Base-by-base conservation (phyloP, 306 rosid genomes). In the Amphicarpaea edgeworthii region DNA sequence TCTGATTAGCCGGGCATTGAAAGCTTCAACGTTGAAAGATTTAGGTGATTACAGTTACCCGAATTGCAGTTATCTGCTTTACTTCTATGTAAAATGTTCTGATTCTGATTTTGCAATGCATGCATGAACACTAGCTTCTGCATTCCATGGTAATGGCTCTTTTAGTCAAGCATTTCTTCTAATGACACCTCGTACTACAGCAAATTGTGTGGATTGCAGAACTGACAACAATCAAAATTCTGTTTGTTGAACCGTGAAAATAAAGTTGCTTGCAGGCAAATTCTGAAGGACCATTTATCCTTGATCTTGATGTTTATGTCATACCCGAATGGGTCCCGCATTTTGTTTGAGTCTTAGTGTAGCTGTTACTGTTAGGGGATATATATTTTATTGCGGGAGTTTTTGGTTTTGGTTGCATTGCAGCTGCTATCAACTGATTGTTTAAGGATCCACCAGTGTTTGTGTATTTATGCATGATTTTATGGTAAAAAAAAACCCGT, bases 1-100 rank as follows among this genome's bases (percentile, higher is more conserved):
- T 96, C 86, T 96, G 90, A 90, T 84, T 53, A 81, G 81, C 84
- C 11, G 69, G 69, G 51, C 34, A 77, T 77, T 75, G 71, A 65
- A 65, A 41, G 34, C 20, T 65, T 41, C 37, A 40, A 71, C 80
- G 59, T 62, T 11, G 45, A 76, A 28, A 46, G 72, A 26, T 73
- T 68, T 61, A 70, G 61, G 77, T 74, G 87, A 71, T 66, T 75
- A 47, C 68, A 10, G 70, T 73, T 73, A 70, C 75, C 62, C 60
- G 8, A 32, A 77, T 78, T 54, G 58, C 78, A 82, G 71, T 68
- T 51, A 55, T 85, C 67, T 85, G 69, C 78, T 78, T 61, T 54
- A 26, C 62, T 77, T 86, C 72, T 47, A 71, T 78, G 84, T 81
- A 75, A 65, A 83, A 78, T 76, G 42, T 75, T 85, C 82, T 40